Evolutionary conservation across 176 grass and related monocot genomes (phyloP).

Genomic region (Stipa capillata): DNA sequence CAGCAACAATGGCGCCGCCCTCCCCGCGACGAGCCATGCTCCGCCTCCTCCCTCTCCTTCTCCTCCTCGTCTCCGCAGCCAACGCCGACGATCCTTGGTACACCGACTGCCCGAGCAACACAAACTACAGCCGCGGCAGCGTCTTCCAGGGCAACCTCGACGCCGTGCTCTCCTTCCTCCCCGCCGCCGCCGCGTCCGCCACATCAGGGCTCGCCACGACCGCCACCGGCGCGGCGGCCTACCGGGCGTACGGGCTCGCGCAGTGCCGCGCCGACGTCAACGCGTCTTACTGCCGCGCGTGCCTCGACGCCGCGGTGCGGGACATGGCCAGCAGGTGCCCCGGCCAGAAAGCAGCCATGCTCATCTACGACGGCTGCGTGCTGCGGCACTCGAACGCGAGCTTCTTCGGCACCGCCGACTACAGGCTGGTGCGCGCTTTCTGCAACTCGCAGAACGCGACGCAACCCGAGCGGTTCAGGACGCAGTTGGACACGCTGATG

Average conservation of each 20-base stretch:
- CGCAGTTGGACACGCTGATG: slow-evolving; percentile 13
- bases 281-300: slow-evolving; percentile 1
- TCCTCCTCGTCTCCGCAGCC: background rate
- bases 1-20: background rate
- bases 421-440: fast-evolving
- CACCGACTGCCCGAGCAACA: background rate
- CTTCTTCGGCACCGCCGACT: slow-evolving; percentile 23
- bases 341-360: background rate
- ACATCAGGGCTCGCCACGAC: slow-evolving; percentile 20
- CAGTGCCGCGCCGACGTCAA: slow-evolving; percentile 42
- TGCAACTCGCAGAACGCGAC: background rate
- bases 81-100: background rate
- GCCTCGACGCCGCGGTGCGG: background rate
- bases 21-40: background rate
- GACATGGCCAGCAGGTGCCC: slow-evolving; percentile 2
- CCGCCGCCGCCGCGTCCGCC: background rate
- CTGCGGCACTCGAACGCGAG: slow-evolving; percentile 21
- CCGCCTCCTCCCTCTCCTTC: background rate
- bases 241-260: slow-evolving; percentile 40
- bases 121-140: slow-evolving; percentile 27
- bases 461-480: background rate
- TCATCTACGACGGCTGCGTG: slow-evolving; percentile 23
- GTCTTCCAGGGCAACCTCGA: slow-evolving; percentile 47
- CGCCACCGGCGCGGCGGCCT: background rate
- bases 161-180: slow-evolving; percentile 23